phyloP scores from a whole-genome alignment of 129 eudicot species.

The Artemisia argyi region DNA sequence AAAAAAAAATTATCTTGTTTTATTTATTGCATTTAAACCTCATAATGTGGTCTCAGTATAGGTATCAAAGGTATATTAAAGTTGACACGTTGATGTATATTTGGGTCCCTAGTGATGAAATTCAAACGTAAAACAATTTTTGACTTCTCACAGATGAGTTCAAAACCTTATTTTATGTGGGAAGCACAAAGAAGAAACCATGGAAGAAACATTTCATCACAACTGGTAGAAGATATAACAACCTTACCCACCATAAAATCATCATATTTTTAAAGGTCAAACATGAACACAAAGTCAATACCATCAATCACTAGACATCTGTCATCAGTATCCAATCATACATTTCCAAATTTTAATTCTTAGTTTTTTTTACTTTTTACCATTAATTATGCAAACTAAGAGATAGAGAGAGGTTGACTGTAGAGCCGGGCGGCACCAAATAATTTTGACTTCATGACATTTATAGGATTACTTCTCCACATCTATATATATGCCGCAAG shows the following conservation, averaged over 20 bases:
- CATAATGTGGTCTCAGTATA: conserved; percentile 25
- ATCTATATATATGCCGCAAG: conserved; percentile 36
- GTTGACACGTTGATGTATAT: conserved; percentile 33
- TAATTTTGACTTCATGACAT: conserved; percentile 51
- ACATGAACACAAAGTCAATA: conserved; percentile 43
- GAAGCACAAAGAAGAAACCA: conserved; percentile 32
- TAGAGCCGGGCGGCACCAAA: conserved; percentile 69
- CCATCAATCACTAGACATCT: conserved; percentile 41
- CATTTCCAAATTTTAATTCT: conserved; percentile 18
- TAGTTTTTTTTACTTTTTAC: conserved; percentile 35
- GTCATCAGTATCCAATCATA: conserved; percentile 21
- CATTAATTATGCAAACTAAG: conserved; percentile 28
- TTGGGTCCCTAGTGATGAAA: conserved; percentile 30
- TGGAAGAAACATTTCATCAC: conserved; percentile 39
- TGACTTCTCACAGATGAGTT: conserved; percentile 24
- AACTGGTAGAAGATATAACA: conserved; percentile 61
- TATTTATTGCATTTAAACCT: neutral
- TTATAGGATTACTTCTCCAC: conserved; percentile 21
- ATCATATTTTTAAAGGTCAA: conserved; percentile 27
- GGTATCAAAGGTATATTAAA: conserved; percentile 22
- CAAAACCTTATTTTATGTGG: conserved; percentile 26
- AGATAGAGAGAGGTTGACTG: conserved; percentile 33
- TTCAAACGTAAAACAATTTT: conserved; percentile 28
- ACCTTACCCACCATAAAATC: conserved; percentile 57
- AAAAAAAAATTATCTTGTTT: neutral